These are phyloP conservation scores for Wickerhamiella sergipiensis DNA, from an alignment of 805 yeast species.

Conservation along the genomic window DNA sequence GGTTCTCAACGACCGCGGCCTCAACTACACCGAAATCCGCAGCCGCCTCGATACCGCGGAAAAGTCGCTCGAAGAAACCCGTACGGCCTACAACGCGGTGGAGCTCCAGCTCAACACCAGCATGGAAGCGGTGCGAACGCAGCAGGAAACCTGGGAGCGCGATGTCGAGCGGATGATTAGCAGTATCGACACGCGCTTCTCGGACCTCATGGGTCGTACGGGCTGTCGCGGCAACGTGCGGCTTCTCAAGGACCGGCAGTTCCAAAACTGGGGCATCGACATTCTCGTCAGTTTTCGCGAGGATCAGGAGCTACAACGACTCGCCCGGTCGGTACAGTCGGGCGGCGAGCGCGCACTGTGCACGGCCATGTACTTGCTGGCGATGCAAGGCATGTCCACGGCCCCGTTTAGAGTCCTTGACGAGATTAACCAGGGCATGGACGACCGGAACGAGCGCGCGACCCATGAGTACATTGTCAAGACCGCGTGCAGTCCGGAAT, in stretches of 20 bases:
- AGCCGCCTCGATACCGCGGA: conserved; percentile 4
- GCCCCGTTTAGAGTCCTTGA: conserved; percentile 94
- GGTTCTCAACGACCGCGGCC: conserved; percentile 5
- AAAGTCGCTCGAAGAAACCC: conserved; percentile 4
- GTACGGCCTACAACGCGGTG: background rate
- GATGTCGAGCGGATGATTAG: conserved; percentile 39
- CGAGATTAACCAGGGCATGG: conserved; percentile 99
- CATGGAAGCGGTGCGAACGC: background rate
- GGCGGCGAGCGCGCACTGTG: conserved; percentile 98
- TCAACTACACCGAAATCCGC: conserved; percentile 6
- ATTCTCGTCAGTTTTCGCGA: conserved; percentile 80
- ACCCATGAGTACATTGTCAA: conserved; percentile 78
- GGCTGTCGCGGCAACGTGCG: conserved; percentile 80
- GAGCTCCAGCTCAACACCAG: background rate
- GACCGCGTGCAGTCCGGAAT: conserved; percentile 44
- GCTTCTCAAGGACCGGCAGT: conserved; percentile 39
- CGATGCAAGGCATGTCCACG: conserved; percentile 73
- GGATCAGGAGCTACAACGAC: conserved; percentile 48
- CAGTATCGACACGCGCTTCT: conserved; percentile 50
- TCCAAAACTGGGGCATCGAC: conserved; percentile 67
- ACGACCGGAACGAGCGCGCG: conserved; percentile 74
- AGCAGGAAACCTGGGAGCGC: conserved; percentile 44
- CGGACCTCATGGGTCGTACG: conserved; percentile 41
- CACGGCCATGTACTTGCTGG: conserved; percentile 78
- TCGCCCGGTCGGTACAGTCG: conserved; percentile 82